Evolutionary conservation across 2,329 filamentous ascomycete species (phyloP), one percentile per base, ranked within the genome.

Genomic region (Aspergillus proliferans): DNA sequence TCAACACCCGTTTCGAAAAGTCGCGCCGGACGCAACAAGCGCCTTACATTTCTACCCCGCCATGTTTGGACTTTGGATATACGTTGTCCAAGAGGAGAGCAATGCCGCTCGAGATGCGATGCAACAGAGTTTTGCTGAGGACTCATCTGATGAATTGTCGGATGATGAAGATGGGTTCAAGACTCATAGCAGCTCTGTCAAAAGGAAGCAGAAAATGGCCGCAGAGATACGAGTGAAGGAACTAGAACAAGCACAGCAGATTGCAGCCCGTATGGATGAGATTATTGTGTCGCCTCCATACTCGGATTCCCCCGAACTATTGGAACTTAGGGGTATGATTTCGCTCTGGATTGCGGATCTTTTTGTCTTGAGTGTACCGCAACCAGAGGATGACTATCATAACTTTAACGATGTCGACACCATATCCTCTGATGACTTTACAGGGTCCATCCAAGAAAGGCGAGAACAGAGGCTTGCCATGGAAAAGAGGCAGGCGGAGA

Each of bases 41-140:
- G 83, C 87, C 9, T 64, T 87, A 34, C 83, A 88, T 52, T 95
- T 96, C 65, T 91, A 89, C 71, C 84, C 87, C 12, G 86, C 86
- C 12, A 80, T 95, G 71, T 84, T 92, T 58, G 83, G 83, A 44
- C 80, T 89, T 42, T 92, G 93, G 80, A 79, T 95, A 46, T 91
- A 88, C 64, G 82, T 86, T 52, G 75, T 84, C 1, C 81, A 87
- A 60, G 75, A 81, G 43, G 83, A 83, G 71, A 79, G 79, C 60
- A 71, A 66, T 47, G 62, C 64, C 45, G 76, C 69, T 9, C 60
- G 79, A 34, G 65, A 72, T 47, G 64, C 61, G 9, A 56, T 77
- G 9, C 57, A 65, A 46, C 39, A 63, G 47, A 46, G 51, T 21
- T 53, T 57, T 14, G 59, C 61, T 21, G 41, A 43, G 41, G 50